Evolutionary conservation across 2,329 filamentous ascomycete genomes (phyloP).

Genomic region (Cordyceps farinosa): DNA sequence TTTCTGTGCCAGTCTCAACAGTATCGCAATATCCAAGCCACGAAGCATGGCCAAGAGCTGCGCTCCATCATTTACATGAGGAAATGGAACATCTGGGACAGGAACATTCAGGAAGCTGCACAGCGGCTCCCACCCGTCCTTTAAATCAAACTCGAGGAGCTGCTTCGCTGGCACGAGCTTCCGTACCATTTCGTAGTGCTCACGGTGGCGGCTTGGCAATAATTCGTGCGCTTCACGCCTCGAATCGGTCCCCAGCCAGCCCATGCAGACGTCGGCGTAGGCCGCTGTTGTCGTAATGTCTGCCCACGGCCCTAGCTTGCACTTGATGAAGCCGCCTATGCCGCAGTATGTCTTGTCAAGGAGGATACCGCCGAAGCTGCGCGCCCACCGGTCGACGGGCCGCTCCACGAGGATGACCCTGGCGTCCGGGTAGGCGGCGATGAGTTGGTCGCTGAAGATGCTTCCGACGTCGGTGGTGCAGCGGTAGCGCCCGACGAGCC

Average conservation of each 20-base stretch:
- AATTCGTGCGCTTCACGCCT: slow-evolving; percentile 1
- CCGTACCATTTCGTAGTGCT: slow-evolving; percentile 29
- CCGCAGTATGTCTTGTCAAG: slow-evolving; percentile 2
- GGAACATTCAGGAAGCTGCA: slow-evolving; percentile 33
- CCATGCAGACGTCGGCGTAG: slow-evolving; percentile 14
- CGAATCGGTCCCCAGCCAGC: slow-evolving; percentile 13
- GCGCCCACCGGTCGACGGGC: slow-evolving; percentile 22
- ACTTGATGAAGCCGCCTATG: slow-evolving; percentile 12
- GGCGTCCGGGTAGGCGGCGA: slow-evolving; percentile 22
- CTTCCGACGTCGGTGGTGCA: slow-evolving; percentile 9
- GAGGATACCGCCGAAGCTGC: slow-evolving; percentile 25
- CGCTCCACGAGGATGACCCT: slow-evolving; percentile 24
- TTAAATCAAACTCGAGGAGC: slow-evolving; percentile 30
- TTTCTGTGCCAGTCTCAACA: not conserved
- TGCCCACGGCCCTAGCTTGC: slow-evolving; percentile 22
- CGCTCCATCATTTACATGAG: slow-evolving; percentile 18
- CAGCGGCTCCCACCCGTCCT: slow-evolving; percentile 35
- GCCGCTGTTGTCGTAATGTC: slow-evolving; percentile 2
- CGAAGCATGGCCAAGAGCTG: not conserved
- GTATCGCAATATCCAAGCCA: not conserved
- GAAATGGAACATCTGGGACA: slow-evolving; percentile 26
- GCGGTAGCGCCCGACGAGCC: slow-evolving; percentile 4
- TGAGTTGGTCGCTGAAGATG: slow-evolving; percentile 8
- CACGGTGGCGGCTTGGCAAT: slow-evolving; percentile 2
- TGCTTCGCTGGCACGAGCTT: slow-evolving; percentile 28